Evolutionary conservation across 495 filamentous ascomycete genomes (phyloP), one percentile per base, ranked within the genome.

Genomic region (Talaromyces thailandensis): DNA sequence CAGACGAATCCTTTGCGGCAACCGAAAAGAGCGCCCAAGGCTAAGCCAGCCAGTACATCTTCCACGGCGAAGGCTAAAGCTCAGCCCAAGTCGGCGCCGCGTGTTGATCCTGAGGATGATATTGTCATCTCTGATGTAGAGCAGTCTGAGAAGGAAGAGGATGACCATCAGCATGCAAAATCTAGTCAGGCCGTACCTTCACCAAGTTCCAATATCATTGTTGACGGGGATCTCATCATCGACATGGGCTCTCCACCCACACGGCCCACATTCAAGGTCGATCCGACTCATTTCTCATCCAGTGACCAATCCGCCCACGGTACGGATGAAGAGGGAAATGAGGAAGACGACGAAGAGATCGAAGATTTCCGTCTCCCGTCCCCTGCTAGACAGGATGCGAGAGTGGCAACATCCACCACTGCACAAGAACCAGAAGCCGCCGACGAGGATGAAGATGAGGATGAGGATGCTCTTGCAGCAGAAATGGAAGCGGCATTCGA

Each of bases 401-500:
- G 21, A 43, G 50, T n/a, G 14, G 35, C 35, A 40, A 16, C 35
- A 12, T 40, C 26, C 6, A 56, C 60, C 11, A 61, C 67, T 14
- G 14, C 31, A 31, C 61, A 63, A 18, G 48, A 64, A 21, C 62
- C 64, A 7, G 60, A 52, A 45, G 62, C 24, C 7, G 40, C 58
- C 0, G 67, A 69, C 23, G 72, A 66, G 3, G 71, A 73, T 14
- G 68, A 72, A 18, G 65, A 71, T 35, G 75, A 75, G 23, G 75
- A 79, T 40, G 75, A 79, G 56, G 78, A 78, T 65, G 66, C 70
- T 5, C 65, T 81, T 43, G 75, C 75, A 6, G 74, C 74, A 32
- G 76, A 81, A 61, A 78, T 81, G 76, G 78, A 81, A 61, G 78
- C 78, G 0, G 78, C 76, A 2, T 78, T 81, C 64, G 78, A 78